Conservation (phyloP, 1,284 basidiomycete species). For the Pascua sp. region DNA sequence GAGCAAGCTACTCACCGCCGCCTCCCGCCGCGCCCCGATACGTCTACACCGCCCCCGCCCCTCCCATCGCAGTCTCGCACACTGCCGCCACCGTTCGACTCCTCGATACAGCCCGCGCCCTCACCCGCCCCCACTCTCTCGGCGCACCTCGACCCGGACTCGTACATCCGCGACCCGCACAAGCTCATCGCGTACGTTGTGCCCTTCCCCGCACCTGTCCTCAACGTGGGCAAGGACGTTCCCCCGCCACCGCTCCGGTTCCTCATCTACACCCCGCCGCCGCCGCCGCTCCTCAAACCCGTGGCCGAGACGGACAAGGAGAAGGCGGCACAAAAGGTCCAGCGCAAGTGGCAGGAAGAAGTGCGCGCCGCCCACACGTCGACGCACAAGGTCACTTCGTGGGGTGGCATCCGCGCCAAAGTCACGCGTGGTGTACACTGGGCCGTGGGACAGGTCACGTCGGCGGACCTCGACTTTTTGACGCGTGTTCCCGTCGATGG, state of each 20-base stretch:
- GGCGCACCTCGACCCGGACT: constrained; percentile 4
- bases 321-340: constrained; percentile 9
- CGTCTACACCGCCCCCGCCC: background rate
- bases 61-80: background rate
- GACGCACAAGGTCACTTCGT: constrained; percentile 9
- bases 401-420: constrained; percentile 7
- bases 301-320: constrained; percentile 4
- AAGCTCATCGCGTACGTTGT: constrained; percentile 21
- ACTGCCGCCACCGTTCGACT: background rate
- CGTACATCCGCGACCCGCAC: constrained; percentile 24
- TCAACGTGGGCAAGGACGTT: background rate
- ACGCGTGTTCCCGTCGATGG: constrained; percentile 19
- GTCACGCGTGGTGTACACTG: constrained; percentile 18
- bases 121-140: background rate
- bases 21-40: background rate
- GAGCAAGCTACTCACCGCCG: background rate
- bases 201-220: constrained; percentile 16
- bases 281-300: constrained; percentile 18
- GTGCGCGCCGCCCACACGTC: constrained; percentile 16
- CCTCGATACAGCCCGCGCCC: background rate
- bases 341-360: constrained; percentile 23
- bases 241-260: constrained; percentile 17
- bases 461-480: constrained; percentile 22
- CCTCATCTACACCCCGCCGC: constrained; percentile 21
- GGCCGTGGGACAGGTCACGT: constrained; percentile 14